Percentiles rank a stretch among this genome's conserved stretches.
Conservation (phyloP, 2,329 filamentous ascomycete species). For the Beauveria australis region DNA sequence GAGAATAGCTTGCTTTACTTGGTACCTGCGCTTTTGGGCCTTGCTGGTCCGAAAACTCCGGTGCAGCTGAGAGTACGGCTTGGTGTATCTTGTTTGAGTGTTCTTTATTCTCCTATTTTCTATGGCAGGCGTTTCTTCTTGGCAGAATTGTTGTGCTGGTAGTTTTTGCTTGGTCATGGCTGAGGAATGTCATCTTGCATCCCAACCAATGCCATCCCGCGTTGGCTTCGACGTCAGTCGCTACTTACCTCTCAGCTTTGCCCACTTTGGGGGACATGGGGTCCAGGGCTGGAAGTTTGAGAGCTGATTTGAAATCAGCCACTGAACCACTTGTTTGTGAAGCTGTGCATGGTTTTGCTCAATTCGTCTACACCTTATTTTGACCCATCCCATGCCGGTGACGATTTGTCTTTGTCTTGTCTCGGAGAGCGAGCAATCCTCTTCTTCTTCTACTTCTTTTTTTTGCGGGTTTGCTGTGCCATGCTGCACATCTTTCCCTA, state of each 20-base stretch:
- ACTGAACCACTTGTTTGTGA: neutral
- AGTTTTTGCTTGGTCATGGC: constrained; percentile 1
- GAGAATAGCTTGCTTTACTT: neutral
- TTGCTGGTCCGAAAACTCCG: constrained; percentile 1
- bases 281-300: neutral
- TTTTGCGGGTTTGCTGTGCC: too few species aligned
- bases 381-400: too few species aligned
- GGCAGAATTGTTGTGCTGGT: neutral
- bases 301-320: constrained; percentile 2
- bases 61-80: neutral
- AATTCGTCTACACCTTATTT: neutral
- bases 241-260: neutral
- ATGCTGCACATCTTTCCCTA: too few species aligned
- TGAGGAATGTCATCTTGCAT: neutral
- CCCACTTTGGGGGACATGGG: too few species aligned
- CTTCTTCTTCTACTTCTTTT: too few species aligned
- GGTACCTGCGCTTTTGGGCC: too few species aligned
- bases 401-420: too few species aligned
- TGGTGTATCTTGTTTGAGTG: too few species aligned
- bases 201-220: too few species aligned
- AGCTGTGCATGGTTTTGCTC: neutral
- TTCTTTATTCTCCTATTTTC: too few species aligned
- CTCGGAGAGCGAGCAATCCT: too few species aligned
- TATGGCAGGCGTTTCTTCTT: neutral
- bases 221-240: neutral